Evolutionary conservation across 2,329 filamentous ascomycete species (phyloP).

Genomic region (Verticillium nubilum): DNA sequence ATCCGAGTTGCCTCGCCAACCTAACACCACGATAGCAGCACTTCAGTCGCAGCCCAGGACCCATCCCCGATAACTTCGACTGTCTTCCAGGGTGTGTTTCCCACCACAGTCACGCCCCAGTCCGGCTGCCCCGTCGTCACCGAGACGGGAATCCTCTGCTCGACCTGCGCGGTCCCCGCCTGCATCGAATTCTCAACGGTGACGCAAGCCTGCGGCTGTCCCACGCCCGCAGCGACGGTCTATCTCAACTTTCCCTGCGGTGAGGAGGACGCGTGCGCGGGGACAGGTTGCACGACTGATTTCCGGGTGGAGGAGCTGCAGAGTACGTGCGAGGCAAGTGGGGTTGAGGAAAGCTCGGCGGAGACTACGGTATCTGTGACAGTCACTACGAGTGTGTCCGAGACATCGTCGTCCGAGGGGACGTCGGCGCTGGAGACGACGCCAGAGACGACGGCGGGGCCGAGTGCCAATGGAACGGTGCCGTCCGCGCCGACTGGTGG

Average conservation of each 20-base stretch:
- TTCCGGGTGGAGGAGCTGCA: constrained; percentile 3
- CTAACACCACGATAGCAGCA: background rate
- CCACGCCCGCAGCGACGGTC: constrained; percentile 20
- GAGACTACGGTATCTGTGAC: background rate
- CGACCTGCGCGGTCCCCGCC: constrained; percentile 23
- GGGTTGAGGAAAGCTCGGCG: background rate
- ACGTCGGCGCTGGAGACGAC: background rate
- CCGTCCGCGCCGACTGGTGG: background rate
- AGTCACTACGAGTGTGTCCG: background rate
- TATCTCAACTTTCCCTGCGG: constrained; percentile 21
- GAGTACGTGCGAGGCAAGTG: constrained; percentile 1
- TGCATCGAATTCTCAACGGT: constrained; percentile 24
- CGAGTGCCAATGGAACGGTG: background rate
- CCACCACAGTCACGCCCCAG: background rate
- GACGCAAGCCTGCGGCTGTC: constrained; percentile 26
- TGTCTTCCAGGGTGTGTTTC: background rate
- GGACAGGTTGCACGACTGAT: constrained; percentile 16
- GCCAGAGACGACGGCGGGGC: background rate
- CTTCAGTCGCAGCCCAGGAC: background rate
- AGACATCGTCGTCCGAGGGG: background rate
- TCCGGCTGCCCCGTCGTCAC: constrained; percentile 27
- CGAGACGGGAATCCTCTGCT: constrained; percentile 22
- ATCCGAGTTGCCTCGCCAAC: background rate
- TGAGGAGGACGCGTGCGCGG: constrained; percentile 16
- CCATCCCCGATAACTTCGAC: background rate